Percentiles rank a stretch among this genome's conserved stretches.
Evolutionary conservation across 2,329 filamentous ascomycete genomes (phyloP).

Genomic region (Pseudocercospora fijiensis): DNA sequence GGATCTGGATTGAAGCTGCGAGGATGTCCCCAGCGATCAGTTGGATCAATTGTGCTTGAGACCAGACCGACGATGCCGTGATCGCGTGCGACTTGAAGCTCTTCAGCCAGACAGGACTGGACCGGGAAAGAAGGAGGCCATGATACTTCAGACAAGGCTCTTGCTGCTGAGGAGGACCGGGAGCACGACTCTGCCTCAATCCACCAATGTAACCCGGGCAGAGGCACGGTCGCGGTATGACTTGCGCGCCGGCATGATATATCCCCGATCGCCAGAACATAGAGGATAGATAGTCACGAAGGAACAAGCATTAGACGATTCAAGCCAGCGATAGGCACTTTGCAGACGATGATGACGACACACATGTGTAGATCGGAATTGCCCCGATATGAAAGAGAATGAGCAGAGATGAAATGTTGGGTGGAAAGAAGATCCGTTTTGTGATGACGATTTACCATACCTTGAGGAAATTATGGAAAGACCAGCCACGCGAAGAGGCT

Average conservation of each 20-base stretch:
- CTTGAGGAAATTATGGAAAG: background rate
- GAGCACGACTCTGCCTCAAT: background rate
- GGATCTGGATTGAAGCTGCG: background rate
- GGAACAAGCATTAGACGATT: background rate
- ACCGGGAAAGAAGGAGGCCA: background rate
- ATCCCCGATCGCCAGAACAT: background rate
- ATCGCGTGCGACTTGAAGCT: background rate
- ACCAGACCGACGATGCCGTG: background rate
- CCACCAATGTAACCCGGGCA: too few relatives aligned
- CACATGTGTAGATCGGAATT: background rate
- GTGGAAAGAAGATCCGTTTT: background rate
- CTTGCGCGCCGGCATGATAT: background rate
- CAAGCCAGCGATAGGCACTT: background rate
- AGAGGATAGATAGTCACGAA: background rate
- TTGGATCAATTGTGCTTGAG: background rate
- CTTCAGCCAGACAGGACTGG: background rate
- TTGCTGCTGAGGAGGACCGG: background rate
- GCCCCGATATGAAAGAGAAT: background rate
- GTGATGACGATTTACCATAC: background rate
- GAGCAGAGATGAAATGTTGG: background rate
- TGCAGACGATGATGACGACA: background rate
- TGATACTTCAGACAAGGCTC: background rate
- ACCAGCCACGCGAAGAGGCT: background rate
- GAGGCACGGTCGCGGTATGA: background rate
- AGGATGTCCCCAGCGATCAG: background rate